Evolutionary conservation across 345 rosid genomes (phyloP).

Genomic region (Aegle marmelos): DNA sequence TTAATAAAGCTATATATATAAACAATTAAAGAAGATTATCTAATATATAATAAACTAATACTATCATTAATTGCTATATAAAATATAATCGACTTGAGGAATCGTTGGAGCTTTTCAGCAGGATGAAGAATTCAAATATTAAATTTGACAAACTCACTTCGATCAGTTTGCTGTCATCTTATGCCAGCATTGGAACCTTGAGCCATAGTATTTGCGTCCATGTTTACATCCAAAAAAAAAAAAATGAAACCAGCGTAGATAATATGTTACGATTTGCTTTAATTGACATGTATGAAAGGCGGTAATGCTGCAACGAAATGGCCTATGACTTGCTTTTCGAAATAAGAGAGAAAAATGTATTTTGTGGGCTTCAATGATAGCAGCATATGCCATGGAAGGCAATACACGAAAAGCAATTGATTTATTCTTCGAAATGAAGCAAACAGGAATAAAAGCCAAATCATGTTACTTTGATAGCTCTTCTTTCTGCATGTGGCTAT

Average conservation of each 20-base stretch:
- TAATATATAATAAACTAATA: not conserved
- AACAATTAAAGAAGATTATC: too few relatives aligned
- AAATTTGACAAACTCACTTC: slow-evolving; percentile 22
- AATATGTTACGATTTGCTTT: slow-evolving; percentile 16
- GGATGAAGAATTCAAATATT: slow-evolving; percentile 21
- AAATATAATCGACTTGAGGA: not conserved
- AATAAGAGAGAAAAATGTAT: not conserved
- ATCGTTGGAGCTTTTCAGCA: not conserved
- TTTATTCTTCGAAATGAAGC: too few relatives aligned
- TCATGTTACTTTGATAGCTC: too few relatives aligned
- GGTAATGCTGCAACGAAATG: not conserved
- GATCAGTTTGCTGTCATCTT: slow-evolving; percentile 2
- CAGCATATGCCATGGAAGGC: too few relatives aligned
- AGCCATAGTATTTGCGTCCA: slow-evolving; percentile 26
- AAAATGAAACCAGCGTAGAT: slow-evolving; percentile 11
- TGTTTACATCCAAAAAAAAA: slow-evolving; percentile 19
- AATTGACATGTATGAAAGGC: slow-evolving; percentile 31
- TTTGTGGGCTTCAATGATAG: too few relatives aligned
- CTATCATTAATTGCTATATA: not conserved
- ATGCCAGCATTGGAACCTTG: slow-evolving; percentile 13
- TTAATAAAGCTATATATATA: too few relatives aligned
- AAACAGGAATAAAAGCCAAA: too few relatives aligned
- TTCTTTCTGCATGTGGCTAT: too few relatives aligned
- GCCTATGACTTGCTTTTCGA: not conserved
- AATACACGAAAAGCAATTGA: too few relatives aligned